phyloP scores from a whole-genome alignment of 2,329 filamentous ascomycete genomes.

The Alternaria sp. region DNA sequence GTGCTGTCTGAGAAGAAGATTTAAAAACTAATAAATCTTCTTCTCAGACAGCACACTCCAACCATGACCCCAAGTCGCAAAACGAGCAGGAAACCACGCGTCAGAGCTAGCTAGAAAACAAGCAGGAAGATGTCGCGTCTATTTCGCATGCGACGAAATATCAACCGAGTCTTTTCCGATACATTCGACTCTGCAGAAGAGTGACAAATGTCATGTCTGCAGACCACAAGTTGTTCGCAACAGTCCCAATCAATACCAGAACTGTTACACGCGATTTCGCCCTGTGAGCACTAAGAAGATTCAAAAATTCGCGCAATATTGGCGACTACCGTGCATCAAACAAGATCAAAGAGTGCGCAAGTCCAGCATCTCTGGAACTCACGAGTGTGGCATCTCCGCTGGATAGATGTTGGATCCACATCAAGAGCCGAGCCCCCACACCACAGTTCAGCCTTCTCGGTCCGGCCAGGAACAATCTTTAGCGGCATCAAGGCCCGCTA shows the following conservation, averaged over 20 bases:
- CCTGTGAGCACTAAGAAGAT: background rate
- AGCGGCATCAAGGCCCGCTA: constrained; percentile 8
- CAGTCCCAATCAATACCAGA: background rate
- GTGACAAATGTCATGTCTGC: background rate
- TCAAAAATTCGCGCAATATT: background rate
- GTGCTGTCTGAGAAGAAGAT: no score
- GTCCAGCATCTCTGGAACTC: background rate
- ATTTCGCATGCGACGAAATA: background rate
- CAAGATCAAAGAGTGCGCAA: background rate
- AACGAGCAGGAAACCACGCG: background rate
- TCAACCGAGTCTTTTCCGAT: background rate
- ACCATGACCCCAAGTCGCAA: no score
- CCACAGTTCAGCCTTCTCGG: constrained; percentile 1
- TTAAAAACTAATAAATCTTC: no score
- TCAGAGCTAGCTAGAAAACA: background rate
- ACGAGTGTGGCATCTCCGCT: constrained; percentile 29
- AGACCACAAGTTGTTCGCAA: background rate
- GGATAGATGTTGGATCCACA: background rate
- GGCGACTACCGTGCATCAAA: background rate
- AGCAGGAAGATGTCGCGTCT: background rate
- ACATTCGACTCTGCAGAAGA: background rate
- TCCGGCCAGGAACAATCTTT: constrained; percentile 19
- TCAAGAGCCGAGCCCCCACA: constrained; percentile 22
- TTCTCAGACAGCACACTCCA: no score
- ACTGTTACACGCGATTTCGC: background rate